phyloP scores from a whole-genome alignment of 2,329 filamentous ascomycete species.

The Penicillium paneum region DNA sequence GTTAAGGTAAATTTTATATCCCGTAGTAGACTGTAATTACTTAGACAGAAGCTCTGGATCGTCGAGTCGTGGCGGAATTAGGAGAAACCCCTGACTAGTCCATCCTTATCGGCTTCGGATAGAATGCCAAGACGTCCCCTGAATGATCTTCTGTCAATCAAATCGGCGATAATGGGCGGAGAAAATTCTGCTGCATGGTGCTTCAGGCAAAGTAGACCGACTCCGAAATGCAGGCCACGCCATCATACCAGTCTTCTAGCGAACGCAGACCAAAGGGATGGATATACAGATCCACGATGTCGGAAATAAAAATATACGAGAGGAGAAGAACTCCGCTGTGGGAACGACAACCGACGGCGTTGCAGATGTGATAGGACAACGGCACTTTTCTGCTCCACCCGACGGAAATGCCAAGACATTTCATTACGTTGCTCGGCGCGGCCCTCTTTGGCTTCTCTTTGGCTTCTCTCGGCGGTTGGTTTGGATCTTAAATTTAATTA shows the following conservation, averaged over 20 bases:
- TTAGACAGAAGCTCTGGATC: not conserved
- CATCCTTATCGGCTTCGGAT: not conserved
- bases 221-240: not conserved
- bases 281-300: not conserved
- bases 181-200: not conserved
- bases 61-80: not conserved
- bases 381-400: conserved; percentile 20
- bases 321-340: conserved; percentile 14
- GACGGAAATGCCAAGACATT: conserved; percentile 25
- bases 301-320: conserved; percentile 1
- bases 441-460: conserved; percentile 1
- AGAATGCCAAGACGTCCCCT: conserved; percentile 14
- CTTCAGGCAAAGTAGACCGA: not conserved
- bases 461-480: not conserved
- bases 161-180: not conserved
- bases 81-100: conserved; percentile 2
- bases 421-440: conserved; percentile 7
- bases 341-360: not conserved
- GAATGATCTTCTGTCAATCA: conserved; percentile 3
- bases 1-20: not conserved
- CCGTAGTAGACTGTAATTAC: not conserved
- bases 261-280: not conserved
- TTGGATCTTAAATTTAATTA: conserved; percentile 9
- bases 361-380: not conserved
- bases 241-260: not conserved